Base-by-base conservation (phyloP, 768 basidiomycete genomes). In the Cantharellus cinnabarinus region DNA sequence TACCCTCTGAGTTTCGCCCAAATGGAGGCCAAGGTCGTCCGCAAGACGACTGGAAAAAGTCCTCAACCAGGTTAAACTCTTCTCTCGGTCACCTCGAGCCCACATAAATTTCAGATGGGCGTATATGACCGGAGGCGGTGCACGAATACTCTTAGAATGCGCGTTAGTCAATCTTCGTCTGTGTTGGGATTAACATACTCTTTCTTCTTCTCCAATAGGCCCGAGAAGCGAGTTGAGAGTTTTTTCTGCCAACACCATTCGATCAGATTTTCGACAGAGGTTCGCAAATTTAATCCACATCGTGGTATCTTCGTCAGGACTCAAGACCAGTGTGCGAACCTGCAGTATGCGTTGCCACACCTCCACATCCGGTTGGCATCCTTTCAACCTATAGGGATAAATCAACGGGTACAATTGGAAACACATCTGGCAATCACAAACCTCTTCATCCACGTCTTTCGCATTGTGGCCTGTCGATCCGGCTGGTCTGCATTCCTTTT, bases 251-350 rank as follows among this genome's bases (percentile, higher is more conserved):
- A 99, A 73, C n/a, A 79, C 77, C 79, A 98, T 88, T 3, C 95
- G 81, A 56, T 94, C 90, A 15, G 81, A 86, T 71, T 94, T 94
- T 57, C 95, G 87, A 67, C 95, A 98, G 1, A 98, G 74, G 66
- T 99, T 98, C 2, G 94, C 89, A 66, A 99, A 97, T 71, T 95
- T 91, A 71, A 99, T 95, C 91, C 93, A 98, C 82, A 95, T 97
- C 52, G 86, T 79, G 50, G 87, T 89, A 67, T 97, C 91, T 62
- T 95, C 90, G 63, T 87, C 87, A 0, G 95, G 94, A 50, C 80
- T 86, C 37, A 97, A 75, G 29, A 99, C 91, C 57, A 98, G 76
- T 0, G 93, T 89, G 58, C 95, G 80, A 55, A 99, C 90, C 74
- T 97, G 94, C 4, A 99, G 74, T 58, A 98, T 88, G 20, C 94